phyloP scores from a whole-genome alignment of 306 rosid species.

The Gynostemma pentaphyllum region DNA sequence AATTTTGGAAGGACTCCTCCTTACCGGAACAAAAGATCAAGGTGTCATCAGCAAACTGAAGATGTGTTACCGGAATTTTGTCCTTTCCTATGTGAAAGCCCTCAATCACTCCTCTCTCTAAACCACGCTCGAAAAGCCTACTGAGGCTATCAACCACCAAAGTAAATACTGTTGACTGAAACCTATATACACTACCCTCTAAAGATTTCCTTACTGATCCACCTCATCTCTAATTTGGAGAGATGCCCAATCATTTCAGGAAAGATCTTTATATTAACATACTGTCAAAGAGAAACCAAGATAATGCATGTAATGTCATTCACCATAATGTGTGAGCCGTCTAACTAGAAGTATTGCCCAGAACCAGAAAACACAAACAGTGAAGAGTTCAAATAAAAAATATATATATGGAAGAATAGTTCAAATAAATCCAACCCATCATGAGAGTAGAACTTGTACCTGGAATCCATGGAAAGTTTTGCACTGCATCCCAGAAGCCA shows the following conservation, averaged over 20 bases:
- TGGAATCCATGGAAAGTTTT: constrained; percentile 91
- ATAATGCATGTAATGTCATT: neutral
- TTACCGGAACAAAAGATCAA: too few relatives aligned
- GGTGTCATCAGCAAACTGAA: too few relatives aligned
- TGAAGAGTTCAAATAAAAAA: constrained; percentile 5
- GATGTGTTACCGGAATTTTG: too few relatives aligned
- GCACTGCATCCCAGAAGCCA: constrained; percentile 99
- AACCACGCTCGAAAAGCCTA: too few relatives aligned
- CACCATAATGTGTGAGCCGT: neutral
- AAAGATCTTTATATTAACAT: neutral
- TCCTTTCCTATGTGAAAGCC: too few relatives aligned
- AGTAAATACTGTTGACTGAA: too few relatives aligned
- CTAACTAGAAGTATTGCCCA: neutral
- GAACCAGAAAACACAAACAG: constrained; percentile 10
- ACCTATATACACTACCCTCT: too few relatives aligned
- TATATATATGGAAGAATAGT: constrained; percentile 1
- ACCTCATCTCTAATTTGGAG: too few relatives aligned
- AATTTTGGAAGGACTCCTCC: too few relatives aligned
- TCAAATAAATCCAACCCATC: constrained; percentile 1
- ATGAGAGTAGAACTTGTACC: constrained; percentile 31
- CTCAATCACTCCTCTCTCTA: too few relatives aligned
- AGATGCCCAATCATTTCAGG: neutral
- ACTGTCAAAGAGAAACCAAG: neutral
- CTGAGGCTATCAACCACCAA: too few relatives aligned
- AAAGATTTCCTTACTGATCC: too few relatives aligned